A percentile compares a stretch with the other conserved stretches of the same genome.
These are phyloP conservation scores for Polyplosphaeria fusca DNA, from an alignment of 495 filamentous ascomycete species.

Conservation along the genomic window DNA sequence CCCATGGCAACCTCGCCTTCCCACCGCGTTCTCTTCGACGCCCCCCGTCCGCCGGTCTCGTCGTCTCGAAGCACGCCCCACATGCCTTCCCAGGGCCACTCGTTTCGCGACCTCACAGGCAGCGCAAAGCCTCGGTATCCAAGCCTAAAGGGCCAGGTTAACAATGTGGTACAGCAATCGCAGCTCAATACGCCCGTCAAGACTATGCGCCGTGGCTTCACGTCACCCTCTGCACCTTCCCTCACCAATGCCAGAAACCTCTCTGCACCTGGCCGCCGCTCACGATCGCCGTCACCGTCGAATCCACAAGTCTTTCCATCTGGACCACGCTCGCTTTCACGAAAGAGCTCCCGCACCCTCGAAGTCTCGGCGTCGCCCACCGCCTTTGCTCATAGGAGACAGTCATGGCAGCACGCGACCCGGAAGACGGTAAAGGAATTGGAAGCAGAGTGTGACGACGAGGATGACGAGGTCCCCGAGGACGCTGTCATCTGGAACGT, in stretches of 20 bases:
- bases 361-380: conserved; percentile 43
- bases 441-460: conserved; percentile 83
- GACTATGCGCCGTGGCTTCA: conserved; percentile 41
- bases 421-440: conserved; percentile 75
- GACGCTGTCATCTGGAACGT: conserved; percentile 91
- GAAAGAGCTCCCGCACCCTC: conserved; percentile 29
- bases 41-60: conserved; percentile 16
- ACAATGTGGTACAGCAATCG: conserved; percentile 28
- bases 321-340: conserved; percentile 26
- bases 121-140: conserved; percentile 39
- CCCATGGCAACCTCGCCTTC: conserved; percentile 33
- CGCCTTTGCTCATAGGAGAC: conserved; percentile 39
- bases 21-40: conserved; percentile 35
- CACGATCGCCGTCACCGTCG: conserved; percentile 40
- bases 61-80: conserved; percentile 1
- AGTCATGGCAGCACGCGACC: conserved; percentile 68
- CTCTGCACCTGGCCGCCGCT: conserved; percentile 45
- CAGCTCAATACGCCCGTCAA: conserved; percentile 39
- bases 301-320: conserved; percentile 23
- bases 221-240: conserved; percentile 45
- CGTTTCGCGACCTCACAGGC: conserved; percentile 37
- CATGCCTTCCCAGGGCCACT: conserved; percentile 5
- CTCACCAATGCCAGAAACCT: conserved; percentile 33
- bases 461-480: conserved; percentile 80
- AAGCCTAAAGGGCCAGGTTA: conserved; percentile 41